These are phyloP conservation scores for Aspergillus proliferans DNA, from an alignment of 2,329 filamentous ascomycete genomes.

Conservation along the genomic window DNA sequence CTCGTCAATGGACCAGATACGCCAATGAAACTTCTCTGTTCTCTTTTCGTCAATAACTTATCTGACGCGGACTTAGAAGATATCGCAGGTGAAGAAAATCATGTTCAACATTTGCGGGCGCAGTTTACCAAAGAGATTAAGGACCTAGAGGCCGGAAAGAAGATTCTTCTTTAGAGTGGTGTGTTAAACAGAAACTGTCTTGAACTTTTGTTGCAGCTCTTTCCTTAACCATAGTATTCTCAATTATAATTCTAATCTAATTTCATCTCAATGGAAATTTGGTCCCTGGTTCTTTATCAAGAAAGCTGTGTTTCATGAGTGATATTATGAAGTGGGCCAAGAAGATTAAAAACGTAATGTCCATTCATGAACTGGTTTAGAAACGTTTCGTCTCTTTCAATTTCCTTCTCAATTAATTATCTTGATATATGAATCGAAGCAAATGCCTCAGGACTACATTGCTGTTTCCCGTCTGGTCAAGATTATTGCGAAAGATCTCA, in stretches of 20 bases:
- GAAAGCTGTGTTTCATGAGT: no score
- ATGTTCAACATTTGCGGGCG: constrained; percentile 35
- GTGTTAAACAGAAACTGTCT: neutral
- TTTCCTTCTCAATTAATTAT: neutral
- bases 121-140: constrained; percentile 43
- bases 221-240: no score
- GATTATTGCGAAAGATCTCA: constrained; percentile 4
- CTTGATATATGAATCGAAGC: neutral
- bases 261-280: no score
- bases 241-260: no score
- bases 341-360: no score
- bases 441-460: neutral
- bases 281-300: no score
- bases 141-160: constrained; percentile 37
- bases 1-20: constrained; percentile 47
- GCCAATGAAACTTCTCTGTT: constrained; percentile 50
- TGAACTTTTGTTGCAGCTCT: neutral
- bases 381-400: neutral
- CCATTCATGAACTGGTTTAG: no score
- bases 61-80: constrained; percentile 44
- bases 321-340: no score
- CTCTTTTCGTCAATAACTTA: constrained; percentile 46
- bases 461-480: neutral
- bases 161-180: constrained; percentile 15
- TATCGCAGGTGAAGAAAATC: constrained; percentile 54